Evolutionary conservation across 106 monocot genomes (phyloP).

Genomic region (Dactylorhiza incarnata): DNA sequence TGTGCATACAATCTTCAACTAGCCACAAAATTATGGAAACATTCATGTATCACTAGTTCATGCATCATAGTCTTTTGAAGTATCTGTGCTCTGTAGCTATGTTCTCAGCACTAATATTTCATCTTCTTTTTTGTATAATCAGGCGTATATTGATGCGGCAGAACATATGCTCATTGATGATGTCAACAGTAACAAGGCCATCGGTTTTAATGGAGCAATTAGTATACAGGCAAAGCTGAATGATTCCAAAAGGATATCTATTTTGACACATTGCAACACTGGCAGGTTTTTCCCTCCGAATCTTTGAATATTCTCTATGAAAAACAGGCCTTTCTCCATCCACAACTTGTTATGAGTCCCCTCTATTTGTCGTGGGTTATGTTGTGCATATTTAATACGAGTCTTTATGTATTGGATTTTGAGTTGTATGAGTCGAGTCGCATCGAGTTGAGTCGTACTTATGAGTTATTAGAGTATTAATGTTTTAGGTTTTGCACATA

Average conservation of each 20-base stretch:
- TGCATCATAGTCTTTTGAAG: too few relatives aligned
- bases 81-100: not conserved
- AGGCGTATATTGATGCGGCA: constrained; percentile 73
- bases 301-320: not conserved
- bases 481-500: too few relatives aligned
- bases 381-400: too few relatives aligned
- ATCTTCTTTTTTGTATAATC: not conserved
- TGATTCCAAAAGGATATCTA: constrained; percentile 32
- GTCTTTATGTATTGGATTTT: too few relatives aligned
- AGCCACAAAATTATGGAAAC: too few relatives aligned
- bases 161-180: constrained; percentile 88
- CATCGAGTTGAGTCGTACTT: too few relatives aligned
- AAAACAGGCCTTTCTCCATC: not conserved
- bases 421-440: too few relatives aligned
- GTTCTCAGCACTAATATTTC: not conserved
- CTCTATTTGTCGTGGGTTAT: too few relatives aligned
- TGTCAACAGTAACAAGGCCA: constrained; percentile 78
- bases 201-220: constrained; percentile 75
- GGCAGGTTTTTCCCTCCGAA: constrained; percentile 54
- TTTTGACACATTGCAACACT: constrained; percentile 97
- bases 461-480: too few relatives aligned
- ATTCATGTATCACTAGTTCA: too few relatives aligned
- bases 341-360: not conserved
- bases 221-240: constrained; percentile 29
- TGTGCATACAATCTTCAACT: too few relatives aligned